phyloP scores from a whole-genome alignment of 179 eudicot genomes.

The Heliamphora pulchella region DNA sequence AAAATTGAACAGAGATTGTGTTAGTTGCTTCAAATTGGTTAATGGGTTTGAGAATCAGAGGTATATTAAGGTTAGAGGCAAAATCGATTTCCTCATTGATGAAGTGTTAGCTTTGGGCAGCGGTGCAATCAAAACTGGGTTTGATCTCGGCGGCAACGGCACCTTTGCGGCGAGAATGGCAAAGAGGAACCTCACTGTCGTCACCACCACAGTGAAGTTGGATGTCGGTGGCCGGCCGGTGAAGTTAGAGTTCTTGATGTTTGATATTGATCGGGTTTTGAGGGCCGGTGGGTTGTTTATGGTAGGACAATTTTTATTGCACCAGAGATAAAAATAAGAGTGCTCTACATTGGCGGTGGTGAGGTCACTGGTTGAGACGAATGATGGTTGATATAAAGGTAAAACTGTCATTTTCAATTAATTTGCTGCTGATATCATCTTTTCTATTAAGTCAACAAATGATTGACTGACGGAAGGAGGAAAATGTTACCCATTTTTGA shows the following conservation, averaged over 20 bases:
- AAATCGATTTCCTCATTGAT: slow-evolving; percentile 67
- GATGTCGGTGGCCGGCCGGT: slow-evolving; percentile 73
- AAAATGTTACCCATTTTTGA: too few species aligned
- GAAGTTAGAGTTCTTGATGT: slow-evolving; percentile 88
- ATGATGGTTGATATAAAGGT: too few species aligned
- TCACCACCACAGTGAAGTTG: slow-evolving; percentile 63
- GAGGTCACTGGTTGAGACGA: too few species aligned
- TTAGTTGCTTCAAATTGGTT: slow-evolving; percentile 55
- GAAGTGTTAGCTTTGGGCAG: slow-evolving; percentile 63
- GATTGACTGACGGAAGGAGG: too few species aligned
- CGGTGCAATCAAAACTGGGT: slow-evolving; percentile 59
- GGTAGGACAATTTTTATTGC: slow-evolving; percentile 82
- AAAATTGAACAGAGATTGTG: slow-evolving; percentile 66
- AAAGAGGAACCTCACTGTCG: slow-evolving; percentile 63
- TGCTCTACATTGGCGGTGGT: too few species aligned
- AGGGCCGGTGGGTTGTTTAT: slow-evolving; percentile 81
- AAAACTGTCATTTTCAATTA: too few species aligned
- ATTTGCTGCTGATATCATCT: too few species aligned
- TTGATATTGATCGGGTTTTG: slow-evolving; percentile 73
- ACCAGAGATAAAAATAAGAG: slow-evolving; percentile 67
- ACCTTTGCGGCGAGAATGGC: slow-evolving; percentile 93
- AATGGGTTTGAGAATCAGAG: slow-evolving; percentile 51
- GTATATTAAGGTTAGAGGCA: slow-evolving; percentile 57
- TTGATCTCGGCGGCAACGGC: slow-evolving; percentile 84
- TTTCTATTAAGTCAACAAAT: too few species aligned